A percentile compares a stretch with the other conserved stretches of the same genome.
phyloP scores from a whole-genome alignment of 1,139 yeast genomes.

The Geotrichum europaeum region DNA sequence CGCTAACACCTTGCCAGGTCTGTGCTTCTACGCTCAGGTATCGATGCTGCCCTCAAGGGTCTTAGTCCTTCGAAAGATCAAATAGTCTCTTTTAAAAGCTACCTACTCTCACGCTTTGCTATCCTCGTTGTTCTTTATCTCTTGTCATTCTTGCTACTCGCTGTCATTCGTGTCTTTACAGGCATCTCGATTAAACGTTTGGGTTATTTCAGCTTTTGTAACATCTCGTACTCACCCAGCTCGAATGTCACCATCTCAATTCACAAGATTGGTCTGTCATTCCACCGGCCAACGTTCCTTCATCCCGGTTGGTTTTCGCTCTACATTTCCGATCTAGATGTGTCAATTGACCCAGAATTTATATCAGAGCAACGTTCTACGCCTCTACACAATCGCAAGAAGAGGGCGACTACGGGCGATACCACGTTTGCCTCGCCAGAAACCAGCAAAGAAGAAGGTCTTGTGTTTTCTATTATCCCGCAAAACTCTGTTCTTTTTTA shows the following conservation, averaged over 20 bases:
- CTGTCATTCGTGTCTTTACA: conserved; percentile 37
- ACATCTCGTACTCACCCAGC: conserved; percentile 33
- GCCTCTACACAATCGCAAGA: background rate
- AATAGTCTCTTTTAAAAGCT: conserved; percentile 6
- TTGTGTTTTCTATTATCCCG: conserved; percentile 24
- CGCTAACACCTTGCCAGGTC: background rate
- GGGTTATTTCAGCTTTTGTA: conserved; percentile 38
- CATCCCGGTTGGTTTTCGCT: conserved; percentile 37
- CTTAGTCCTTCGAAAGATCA: background rate
- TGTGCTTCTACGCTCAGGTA: conserved; percentile 1
- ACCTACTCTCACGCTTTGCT: conserved; percentile 20
- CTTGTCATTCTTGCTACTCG: conserved; percentile 35
- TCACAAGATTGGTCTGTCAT: conserved; percentile 33
- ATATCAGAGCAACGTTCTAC: conserved; percentile 1
- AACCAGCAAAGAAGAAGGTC: conserved; percentile 8
- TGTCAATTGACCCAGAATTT: conserved; percentile 28
- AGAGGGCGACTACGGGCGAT: background rate
- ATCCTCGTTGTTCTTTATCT: conserved; percentile 29
- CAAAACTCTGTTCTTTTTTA: conserved; percentile 25
- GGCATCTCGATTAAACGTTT: conserved; percentile 41
- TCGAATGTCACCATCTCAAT: conserved; percentile 35
- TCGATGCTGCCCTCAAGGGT: conserved; percentile 1
- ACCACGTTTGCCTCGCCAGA: background rate
- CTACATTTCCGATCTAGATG: conserved; percentile 29
- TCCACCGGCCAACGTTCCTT: conserved; percentile 40